Evolutionary conservation across 2,329 filamentous ascomycete species (phyloP), one percentile per base, ranked within the genome.

Genomic region (Arthroderma sp.): DNA sequence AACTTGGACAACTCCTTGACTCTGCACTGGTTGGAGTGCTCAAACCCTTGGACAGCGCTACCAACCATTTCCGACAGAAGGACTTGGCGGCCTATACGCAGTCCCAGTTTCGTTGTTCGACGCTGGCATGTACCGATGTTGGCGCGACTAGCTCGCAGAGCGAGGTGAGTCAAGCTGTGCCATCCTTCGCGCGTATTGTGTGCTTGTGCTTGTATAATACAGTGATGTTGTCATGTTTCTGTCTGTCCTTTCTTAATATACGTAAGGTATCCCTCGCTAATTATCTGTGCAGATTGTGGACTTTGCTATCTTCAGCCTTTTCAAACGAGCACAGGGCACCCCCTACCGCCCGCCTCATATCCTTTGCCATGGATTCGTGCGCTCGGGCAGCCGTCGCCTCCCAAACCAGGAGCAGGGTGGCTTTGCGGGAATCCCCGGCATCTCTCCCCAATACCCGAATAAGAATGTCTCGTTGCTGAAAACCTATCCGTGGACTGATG

Each of bases 361-460:
- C 4, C 73, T 98, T 4, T 88, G 85, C 53, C 81, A 94, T 68
- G 89, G 89, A 27, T 94, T 81, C 54, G 77, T 81, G 54, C 76
- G 72, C 52, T 61, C 63, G 2, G 58, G 61, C 36, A 53, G 52
- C 39, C 51, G 54, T 31, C 56, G 54, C 22, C 49, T 52, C 33
- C 53, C 58, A 33, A 56, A 53, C 6, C 52, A 53, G 6, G 57
- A 61, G 3, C 53, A 59, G 38, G 57, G 60, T 38, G 57, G 62
- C 3, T 52, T 62, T 3, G 58, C 64, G 6, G 69, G 68, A 31
- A 80, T 91, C 36, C 81, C 79, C 0, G 85, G 83, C 0, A 57
- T 94, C 5, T 73, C 74, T 46, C 71, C 70, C 7, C 66, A 73
- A 5, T 76, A 79, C 52, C 74, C 75, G 1, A 95, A 94, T 55